Evolutionary conservation across 164 flowering plant genomes (phyloP), one percentile per base, ranked within the genome.

Genomic region (Houttuynia cordata): DNA sequence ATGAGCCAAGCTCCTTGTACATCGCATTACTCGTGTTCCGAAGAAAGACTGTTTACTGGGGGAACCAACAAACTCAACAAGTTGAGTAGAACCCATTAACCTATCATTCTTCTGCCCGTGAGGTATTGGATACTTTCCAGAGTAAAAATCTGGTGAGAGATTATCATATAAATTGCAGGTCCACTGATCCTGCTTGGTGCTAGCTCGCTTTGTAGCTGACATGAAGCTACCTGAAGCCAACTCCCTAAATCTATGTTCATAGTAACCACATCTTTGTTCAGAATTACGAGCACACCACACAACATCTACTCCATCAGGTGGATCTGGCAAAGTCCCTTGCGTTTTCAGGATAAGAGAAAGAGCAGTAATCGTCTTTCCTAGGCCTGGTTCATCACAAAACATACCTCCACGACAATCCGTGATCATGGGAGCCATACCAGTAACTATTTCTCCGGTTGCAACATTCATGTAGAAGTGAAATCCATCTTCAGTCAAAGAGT

Each of bases 301-400:
- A 21, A 84, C 73, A 51, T 82, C 76, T 51, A 71, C 83, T 25
- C 84, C 92, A 60, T 77, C 78, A 64, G 98, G 96, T 45, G 97
- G 86, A 19, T 78, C 83, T 24, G 97, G 90, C 62, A 86, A 30
- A 57, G 82, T 85, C 62, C 97, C 97, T 68, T 80, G 94, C 14
- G 97, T 86, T 76, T 93, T 93, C 62, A 93, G 66, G 76, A 93
- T 82, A 62, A 93, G 94, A 25, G 97, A 87, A 47, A 90, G 82
- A 51, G 97, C 85, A 57, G 97, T 93, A 57, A 93, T 76, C 20
- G 98, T 93, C 81, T 93, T 93, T 23, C 98, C 98, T 58, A 93
- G 73, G 47, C 98, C 98, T 66, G 98, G 98, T 71, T 93, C 98
- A 77, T 93, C 98, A 73, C 98, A 93, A 71, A 93, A 93, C 90